Evolutionary conservation across 176 grass and related monocot genomes (phyloP), one percentile per base, ranked within the genome.

Genomic region (Typha latifolia): DNA sequence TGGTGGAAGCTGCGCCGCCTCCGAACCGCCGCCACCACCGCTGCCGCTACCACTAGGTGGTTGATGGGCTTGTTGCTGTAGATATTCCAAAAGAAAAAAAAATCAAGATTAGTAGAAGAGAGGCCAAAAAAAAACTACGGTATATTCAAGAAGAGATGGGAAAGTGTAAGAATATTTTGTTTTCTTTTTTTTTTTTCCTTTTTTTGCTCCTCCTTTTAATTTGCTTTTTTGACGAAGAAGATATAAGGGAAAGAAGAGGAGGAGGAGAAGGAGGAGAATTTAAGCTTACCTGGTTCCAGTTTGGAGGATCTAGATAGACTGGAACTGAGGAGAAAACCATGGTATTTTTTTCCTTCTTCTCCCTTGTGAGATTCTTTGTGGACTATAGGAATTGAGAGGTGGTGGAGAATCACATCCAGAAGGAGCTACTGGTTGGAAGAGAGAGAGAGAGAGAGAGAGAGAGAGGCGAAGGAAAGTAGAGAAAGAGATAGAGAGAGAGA

Each of bases 311-410:
- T 66, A 84, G 79, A 86, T 87, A 94, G 70, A 87, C 77, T 47
- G 89, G 84, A 67, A 94, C 75, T 47, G 95, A 99, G 53, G 95
- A 87, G 70, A 99, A 99, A 65, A 93, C 89, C 95, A 99, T 99
- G 74, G 51, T 77, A 78, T 64, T 15, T 19, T 69, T 27, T 14
- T 48, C 34, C 31, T 62, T 68, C 61, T 16, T 75, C 63, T 65
- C n/a, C 16, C 62, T 81, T 23, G 4, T 48, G 32, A 49, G 29
- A 18, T 74, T 64, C 48, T 49, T 49, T 66, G 1, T 72, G 26
- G 59, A 71, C 52, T 62, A 23, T 59, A 49, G 51, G 37, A 43
- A 43, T 78, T 56, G 49, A 27, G 66, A 69, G 66, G 27, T 27
- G 47, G 48, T 69, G 66, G 66, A 69, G 48, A 69, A 69, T 69